Conservation (phyloP, 2,329 filamentous ascomycete species). For the Trichoderma endophyticum region DNA sequence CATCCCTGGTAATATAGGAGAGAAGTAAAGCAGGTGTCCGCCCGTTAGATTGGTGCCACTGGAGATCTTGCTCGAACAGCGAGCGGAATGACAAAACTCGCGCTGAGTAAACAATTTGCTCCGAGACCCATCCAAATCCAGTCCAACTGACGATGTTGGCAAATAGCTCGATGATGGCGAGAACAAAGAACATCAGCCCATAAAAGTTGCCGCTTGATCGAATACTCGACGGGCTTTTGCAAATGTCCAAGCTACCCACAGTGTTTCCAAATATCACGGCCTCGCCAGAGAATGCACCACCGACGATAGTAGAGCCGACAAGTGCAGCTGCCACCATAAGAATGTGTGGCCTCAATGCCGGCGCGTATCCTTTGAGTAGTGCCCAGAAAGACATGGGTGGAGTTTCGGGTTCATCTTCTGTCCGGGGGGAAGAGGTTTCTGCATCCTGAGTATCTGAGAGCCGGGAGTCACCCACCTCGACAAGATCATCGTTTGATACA, state of each 20-base stretch:
- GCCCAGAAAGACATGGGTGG: background rate
- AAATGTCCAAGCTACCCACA: constrained; percentile 40
- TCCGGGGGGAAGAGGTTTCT: background rate
- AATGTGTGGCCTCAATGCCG: constrained; percentile 17
- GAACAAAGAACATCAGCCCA: constrained; percentile 46
- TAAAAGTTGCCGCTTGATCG: constrained; percentile 38
- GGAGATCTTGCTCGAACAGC: constrained; percentile 59
- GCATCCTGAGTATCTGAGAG: background rate
- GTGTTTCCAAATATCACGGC: constrained; percentile 43
- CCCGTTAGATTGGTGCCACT: constrained; percentile 63
- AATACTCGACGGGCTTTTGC: constrained; percentile 33
- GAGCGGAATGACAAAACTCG: constrained; percentile 58
- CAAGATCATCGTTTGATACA: background rate
- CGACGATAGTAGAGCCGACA: constrained; percentile 45
- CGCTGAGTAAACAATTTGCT: constrained; percentile 57
- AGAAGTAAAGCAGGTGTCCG: constrained; percentile 57
- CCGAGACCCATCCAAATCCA: constrained; percentile 44
- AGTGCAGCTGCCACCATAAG: constrained; percentile 36
- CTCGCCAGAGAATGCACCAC: constrained; percentile 47
- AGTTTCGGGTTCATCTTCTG: background rate
- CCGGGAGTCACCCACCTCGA: background rate
- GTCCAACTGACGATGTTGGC: constrained; percentile 53
- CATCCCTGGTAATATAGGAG: constrained; percentile 63
- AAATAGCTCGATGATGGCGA: constrained; percentile 43
- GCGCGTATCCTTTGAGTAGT: background rate